Evolutionary conservation across 2,329 filamentous ascomycete species (phyloP), one percentile per base, ranked within the genome.

Genomic region (Basipetospora chlamydospora): DNA sequence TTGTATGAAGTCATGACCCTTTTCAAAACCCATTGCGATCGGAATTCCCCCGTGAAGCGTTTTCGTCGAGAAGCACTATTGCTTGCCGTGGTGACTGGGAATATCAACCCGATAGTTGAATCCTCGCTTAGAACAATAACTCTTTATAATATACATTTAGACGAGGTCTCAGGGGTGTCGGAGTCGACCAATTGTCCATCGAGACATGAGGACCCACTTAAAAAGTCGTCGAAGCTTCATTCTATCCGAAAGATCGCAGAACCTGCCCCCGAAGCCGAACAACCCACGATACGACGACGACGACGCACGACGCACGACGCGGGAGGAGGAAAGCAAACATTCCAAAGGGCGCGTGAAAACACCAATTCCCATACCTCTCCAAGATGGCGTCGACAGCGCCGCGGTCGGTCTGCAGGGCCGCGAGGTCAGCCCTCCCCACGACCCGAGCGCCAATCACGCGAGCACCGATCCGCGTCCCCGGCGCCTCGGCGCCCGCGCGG

Each of bases 181-280:
- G 11, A 23, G 22, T 11, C 22, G 11, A 23, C 22, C 22, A 23
- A 23, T 23, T 23, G 22, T 23, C 21, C 12, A 32, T 38, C 21
- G n/a, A 17, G 28, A 13, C 16, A 18, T 18, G 7, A 15, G 11
- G 35, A 38, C 35, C 35, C 35, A 38, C 35, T 21, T 33, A 38
- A 38, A 38, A 38, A 38, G 32, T 34, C 25, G 32, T 34, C 18
- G 11, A 11, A 34, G 32, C 32, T 34, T 34, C 32, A 34, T 25
- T 15, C 22, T 6, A 6, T 26, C 32, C 10, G 25, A 15, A 25
- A 5, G 8, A 7, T 22, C 13, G 16, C 6, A 22, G 20, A 3
- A n/a, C 21, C 31, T 33, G 18, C 31, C 15, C 28, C 16, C 15
- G 21, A 22, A 21, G 9, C 20, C 31, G 31, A 33, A 13, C 31